phyloP scores from a whole-genome alignment of 306 rosid species.

The Fagus crenata region DNA sequence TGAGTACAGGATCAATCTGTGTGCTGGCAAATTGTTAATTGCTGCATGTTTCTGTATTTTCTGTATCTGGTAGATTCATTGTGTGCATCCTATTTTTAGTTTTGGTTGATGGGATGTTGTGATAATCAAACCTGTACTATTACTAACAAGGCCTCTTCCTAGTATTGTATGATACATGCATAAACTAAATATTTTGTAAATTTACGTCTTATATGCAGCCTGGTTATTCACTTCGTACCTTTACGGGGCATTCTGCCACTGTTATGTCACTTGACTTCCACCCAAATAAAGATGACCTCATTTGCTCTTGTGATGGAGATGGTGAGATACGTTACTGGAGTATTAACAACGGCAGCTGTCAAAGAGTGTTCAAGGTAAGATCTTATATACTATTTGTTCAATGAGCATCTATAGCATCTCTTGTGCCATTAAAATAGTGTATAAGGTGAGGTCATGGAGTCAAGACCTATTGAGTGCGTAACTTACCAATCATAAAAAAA shows the following conservation, averaged over 20 bases:
- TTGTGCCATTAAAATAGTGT: background rate
- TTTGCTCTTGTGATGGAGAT: slow-evolving; percentile 91
- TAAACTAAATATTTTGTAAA: background rate
- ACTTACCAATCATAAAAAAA: background rate
- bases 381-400: background rate
- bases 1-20: background rate
- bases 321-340: slow-evolving; percentile 98
- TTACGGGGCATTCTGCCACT: slow-evolving; percentile 73
- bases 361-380: slow-evolving; percentile 70
- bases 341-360: slow-evolving; percentile 79
- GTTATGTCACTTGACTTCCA: slow-evolving; percentile 97
- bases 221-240: slow-evolving; percentile 82
- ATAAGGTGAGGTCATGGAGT: background rate
- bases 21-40: slow-evolving; percentile 12
- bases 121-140: slow-evolving; percentile 22
- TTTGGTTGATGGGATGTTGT: slow-evolving; percentile 21
- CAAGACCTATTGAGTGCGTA: background rate
- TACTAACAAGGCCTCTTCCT: background rate
- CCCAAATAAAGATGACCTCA: slow-evolving; percentile 84
- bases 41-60: background rate
- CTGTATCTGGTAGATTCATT: background rate
- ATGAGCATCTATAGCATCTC: background rate
- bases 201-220: slow-evolving; percentile 53
- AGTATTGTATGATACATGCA: background rate
- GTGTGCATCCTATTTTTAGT: slow-evolving; percentile 8